Conservation (phyloP, 805 yeast genomes). For the Vanderwaltozyma verrucispora region DNA sequence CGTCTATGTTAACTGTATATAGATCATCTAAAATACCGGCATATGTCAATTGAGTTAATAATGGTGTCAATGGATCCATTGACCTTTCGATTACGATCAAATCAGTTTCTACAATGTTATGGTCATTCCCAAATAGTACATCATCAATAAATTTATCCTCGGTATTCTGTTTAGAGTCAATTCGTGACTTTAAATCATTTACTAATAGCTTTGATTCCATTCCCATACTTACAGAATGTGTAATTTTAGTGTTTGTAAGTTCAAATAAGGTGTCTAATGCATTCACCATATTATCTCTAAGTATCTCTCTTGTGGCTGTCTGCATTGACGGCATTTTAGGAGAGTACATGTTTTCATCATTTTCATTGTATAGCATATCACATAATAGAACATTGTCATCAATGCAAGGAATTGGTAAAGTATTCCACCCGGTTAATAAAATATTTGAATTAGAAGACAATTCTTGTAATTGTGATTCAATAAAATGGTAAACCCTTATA, state of each 20-base stretch:
- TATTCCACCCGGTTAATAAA: conserved; percentile 13
- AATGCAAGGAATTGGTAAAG: conserved; percentile 18
- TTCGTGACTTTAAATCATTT: conserved; percentile 11
- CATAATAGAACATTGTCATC: conserved; percentile 22
- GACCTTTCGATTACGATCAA: conserved; percentile 71
- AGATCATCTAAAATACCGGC: conserved; percentile 73
- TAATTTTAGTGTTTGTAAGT: conserved; percentile 16
- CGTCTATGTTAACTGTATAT: conserved; percentile 39
- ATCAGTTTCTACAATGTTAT: conserved; percentile 48
- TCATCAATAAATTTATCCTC: conserved; percentile 18
- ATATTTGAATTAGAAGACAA: not conserved
- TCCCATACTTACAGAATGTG: conserved; percentile 22
- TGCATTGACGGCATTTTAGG: conserved; percentile 15
- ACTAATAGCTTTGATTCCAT: conserved; percentile 13
- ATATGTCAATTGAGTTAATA: conserved; percentile 71
- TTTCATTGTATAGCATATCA: conserved; percentile 15
- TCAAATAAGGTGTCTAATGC: conserved; percentile 14
- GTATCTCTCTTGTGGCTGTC: conserved; percentile 17
- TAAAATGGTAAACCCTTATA: conserved; percentile 12
- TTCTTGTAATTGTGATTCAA: conserved; percentile 12
- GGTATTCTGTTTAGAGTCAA: conserved; percentile 6
- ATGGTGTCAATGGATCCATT: conserved; percentile 59
- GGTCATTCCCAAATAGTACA: conserved; percentile 27
- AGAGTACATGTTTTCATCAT: conserved; percentile 18
- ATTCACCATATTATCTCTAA: conserved; percentile 22